phyloP scores from a whole-genome alignment of 2,329 filamentous ascomycete genomes.

The Coleophoma crateriformis region DNA sequence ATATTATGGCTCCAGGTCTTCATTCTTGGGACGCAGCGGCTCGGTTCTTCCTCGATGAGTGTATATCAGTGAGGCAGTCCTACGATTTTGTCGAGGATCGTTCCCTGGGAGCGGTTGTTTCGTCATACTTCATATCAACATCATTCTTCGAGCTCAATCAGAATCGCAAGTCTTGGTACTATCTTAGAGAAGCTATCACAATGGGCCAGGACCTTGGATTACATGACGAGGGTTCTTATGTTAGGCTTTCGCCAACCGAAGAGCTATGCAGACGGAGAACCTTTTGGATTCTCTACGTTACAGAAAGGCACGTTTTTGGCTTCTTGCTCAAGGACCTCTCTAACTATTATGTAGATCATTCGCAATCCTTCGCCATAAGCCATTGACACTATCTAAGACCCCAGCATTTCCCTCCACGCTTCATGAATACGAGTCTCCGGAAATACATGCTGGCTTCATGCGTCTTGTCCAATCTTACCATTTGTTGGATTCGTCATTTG shows the following conservation, averaged over 20 bases:
- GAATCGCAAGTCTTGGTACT: slow-evolving; percentile 53
- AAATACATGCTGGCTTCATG: slow-evolving; percentile 51
- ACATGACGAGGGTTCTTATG: slow-evolving; percentile 52
- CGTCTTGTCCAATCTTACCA: slow-evolving; percentile 56
- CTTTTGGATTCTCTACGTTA: slow-evolving; percentile 59
- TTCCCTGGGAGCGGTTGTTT: slow-evolving; percentile 50
- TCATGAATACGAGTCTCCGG: slow-evolving; percentile 44
- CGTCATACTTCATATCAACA: slow-evolving; percentile 56
- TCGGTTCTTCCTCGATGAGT: slow-evolving; percentile 52
- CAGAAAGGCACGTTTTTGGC: slow-evolving; percentile 42
- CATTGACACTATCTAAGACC: slow-evolving; percentile 54
- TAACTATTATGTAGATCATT: slow-evolving; percentile 43
- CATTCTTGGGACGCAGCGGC: slow-evolving; percentile 44
- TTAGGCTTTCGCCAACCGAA: slow-evolving; percentile 41
- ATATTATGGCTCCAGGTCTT: slow-evolving; percentile 29
- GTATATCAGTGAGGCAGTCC: slow-evolving; percentile 46
- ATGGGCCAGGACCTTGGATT: slow-evolving; percentile 53
- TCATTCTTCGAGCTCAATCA: slow-evolving; percentile 57
- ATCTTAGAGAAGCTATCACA: slow-evolving; percentile 55
- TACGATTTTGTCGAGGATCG: slow-evolving; percentile 53
- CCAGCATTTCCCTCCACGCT: slow-evolving; percentile 47
- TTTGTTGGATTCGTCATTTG: slow-evolving; percentile 58
- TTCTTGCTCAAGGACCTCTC: neutral
- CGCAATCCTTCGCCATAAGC: slow-evolving; percentile 57
- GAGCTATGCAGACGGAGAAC: slow-evolving; percentile 47